Base-by-base conservation (phyloP, 2,329 filamentous ascomycete species). In the Lecanicillium sp. region DNA sequence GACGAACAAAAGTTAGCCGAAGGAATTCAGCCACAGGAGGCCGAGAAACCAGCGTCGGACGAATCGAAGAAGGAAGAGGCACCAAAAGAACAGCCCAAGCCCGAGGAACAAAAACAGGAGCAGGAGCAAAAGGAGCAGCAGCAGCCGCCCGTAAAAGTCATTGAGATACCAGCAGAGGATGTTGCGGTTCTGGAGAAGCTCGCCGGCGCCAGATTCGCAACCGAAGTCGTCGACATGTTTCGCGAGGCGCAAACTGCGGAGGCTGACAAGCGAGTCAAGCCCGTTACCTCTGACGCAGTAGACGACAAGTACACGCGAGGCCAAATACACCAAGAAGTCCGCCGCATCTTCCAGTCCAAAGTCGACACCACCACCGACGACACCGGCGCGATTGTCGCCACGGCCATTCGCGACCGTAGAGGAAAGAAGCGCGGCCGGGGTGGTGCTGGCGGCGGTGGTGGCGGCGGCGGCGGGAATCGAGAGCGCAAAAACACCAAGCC, bases 291-390 rank as follows among this genome's bases (percentile, higher is more conserved):
- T 4, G 59, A 62, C 4, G 50, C 60, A 3, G 54, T 69, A 29
- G 59, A 62, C 2, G 71, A 75, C 49, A 63, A 69, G 39, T 50
- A 56, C 17, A 57, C 64, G 44, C 66, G 71, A 18, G 64, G 62
- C 17, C 56, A 63, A 25, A 60, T 77, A 5, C 75, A 79, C 50
- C 68, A 71, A 52, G 69, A 76, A 67, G 68, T 95, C 33, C 84
- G 89, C 18, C 81, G 81, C 29, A 81, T 94, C 44, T 95, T 95
- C 59, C 67, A 69, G n/a, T 82, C 80, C 3, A 74, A 77, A 40
- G 71, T 95, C 36, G 86, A 94, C 42, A 94, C 87, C 2, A 69
- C 68, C 14, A 94, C 88, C 3, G 62, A 68, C 29, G 55, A 55
- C 15, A 56, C 60, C 4, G 72, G 71, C 33, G 76, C 82, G 44